phyloP scores from a whole-genome alignment of 75 land plant species.

The Cunninghamia lanceolata region DNA sequence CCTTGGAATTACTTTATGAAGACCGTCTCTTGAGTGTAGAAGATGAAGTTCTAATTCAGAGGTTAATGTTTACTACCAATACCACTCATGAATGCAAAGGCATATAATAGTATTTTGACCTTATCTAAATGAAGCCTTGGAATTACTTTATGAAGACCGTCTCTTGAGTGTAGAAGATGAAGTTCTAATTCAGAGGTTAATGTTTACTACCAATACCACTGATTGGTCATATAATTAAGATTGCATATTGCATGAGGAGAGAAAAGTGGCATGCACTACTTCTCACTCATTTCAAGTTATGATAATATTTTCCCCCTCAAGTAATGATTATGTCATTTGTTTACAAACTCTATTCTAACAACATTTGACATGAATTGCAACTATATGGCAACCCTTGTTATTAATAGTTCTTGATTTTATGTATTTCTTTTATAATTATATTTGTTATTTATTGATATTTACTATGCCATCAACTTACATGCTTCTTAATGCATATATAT shows the following conservation, averaged over 20 bases:
- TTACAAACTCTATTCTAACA: no score
- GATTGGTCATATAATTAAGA: background rate
- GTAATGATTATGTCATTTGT: no score
- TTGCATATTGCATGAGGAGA: background rate
- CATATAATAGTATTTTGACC: background rate
- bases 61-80: background rate
- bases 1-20: background rate
- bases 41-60: no score
- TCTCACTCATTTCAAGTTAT: no score
- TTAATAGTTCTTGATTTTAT: no score
- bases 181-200: no score
- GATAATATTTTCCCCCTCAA: background rate
- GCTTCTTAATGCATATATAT: no score
- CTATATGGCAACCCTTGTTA: no score
- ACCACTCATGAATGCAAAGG: background rate
- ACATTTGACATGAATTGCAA: no score
- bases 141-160: background rate
- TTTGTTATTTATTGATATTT: no score
- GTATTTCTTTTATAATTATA: no score
- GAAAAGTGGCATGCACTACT: background rate
- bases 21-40: background rate
- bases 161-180: background rate
- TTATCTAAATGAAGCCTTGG: slow-evolving; percentile 23
- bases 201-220: background rate
- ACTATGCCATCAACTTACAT: no score